phyloP scores from a whole-genome alignment of 2,329 filamentous ascomycete species.

The Trichoderma guizhouense region DNA sequence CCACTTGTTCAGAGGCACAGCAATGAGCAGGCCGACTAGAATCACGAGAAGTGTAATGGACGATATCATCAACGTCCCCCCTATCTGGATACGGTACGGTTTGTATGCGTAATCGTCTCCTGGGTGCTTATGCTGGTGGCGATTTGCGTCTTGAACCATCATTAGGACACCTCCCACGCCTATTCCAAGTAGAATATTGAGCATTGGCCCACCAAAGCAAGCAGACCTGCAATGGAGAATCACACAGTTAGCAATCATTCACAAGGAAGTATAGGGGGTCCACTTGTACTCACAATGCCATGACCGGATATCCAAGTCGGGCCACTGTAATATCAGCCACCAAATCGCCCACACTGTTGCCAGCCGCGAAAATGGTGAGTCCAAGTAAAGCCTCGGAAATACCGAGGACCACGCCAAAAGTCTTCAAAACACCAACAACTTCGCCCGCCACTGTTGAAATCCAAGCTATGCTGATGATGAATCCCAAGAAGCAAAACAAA shows the following conservation, averaged over 20 bases:
- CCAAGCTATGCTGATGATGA: slow-evolving; percentile 89
- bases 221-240: slow-evolving; percentile 58
- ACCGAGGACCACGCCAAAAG: slow-evolving; percentile 83
- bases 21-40: slow-evolving; percentile 70
- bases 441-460: slow-evolving; percentile 94
- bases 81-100: slow-evolving; percentile 80
- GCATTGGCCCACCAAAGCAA: slow-evolving; percentile 97
- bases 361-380: slow-evolving; percentile 92
- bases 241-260: background rate
- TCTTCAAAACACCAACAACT: slow-evolving; percentile 91
- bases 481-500: slow-evolving; percentile 82
- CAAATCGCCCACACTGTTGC: slow-evolving; percentile 90
- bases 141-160: slow-evolving; percentile 68
- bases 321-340: slow-evolving; percentile 95
- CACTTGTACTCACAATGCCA: slow-evolving; percentile 64
- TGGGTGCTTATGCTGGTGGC: slow-evolving; percentile 65
- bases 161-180: slow-evolving; percentile 89
- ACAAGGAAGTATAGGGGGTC: background rate
- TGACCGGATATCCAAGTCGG: slow-evolving; percentile 88
- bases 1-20: slow-evolving; percentile 84
- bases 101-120: slow-evolving; percentile 62
- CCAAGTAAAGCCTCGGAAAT: slow-evolving; percentile 95
- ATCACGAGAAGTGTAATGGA: slow-evolving; percentile 81
- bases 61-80: slow-evolving; percentile 79
- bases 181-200: slow-evolving; percentile 93